Conservation (phyloP, 2,329 filamentous ascomycete species). For the Pyricularia pennisetigena region DNA sequence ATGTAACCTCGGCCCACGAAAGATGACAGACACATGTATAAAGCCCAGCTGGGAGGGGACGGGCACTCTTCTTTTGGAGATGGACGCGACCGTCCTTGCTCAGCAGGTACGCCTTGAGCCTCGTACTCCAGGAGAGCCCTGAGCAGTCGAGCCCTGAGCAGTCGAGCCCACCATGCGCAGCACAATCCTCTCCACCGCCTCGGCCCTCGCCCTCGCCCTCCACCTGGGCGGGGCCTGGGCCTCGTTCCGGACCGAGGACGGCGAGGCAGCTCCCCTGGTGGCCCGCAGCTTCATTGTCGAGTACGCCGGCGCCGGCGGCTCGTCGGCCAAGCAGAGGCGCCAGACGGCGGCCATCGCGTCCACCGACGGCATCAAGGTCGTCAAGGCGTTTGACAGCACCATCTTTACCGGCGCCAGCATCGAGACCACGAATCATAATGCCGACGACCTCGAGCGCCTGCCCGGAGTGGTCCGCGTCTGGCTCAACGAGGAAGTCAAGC, state of each 20-base stretch:
- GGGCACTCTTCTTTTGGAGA: too few relatives aligned
- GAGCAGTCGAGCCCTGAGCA: too few relatives aligned
- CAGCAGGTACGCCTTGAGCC: too few relatives aligned
- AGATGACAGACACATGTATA: too few relatives aligned
- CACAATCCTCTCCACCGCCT: background rate
- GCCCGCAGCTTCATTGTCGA: conserved; percentile 1
- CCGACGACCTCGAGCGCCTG: conserved; percentile 22
- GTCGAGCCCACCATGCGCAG: background rate
- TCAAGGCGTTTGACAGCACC: conserved; percentile 15
- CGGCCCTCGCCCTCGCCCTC: conserved; percentile 1
- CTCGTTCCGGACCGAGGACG: background rate
- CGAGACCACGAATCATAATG: conserved; percentile 16
- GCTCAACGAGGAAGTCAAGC: conserved; percentile 1
- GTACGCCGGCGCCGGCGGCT: background rate
- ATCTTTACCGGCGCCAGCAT: conserved; percentile 20
- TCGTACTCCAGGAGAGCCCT: too few relatives aligned
- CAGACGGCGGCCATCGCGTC: background rate
- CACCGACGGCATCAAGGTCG: conserved; percentile 2
- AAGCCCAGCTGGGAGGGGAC: too few relatives aligned
- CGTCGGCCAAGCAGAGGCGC: conserved; percentile 1
- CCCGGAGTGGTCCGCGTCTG: conserved; percentile 16
- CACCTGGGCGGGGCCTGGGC: background rate
- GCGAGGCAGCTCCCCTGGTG: background rate
- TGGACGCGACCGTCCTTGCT: too few relatives aligned
- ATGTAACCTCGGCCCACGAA: too few relatives aligned